Percentiles rank a stretch among this genome's conserved stretches.
Conservation (phyloP, 2,329 filamentous ascomycete genomes). For the Fusarium multiceps region DNA sequence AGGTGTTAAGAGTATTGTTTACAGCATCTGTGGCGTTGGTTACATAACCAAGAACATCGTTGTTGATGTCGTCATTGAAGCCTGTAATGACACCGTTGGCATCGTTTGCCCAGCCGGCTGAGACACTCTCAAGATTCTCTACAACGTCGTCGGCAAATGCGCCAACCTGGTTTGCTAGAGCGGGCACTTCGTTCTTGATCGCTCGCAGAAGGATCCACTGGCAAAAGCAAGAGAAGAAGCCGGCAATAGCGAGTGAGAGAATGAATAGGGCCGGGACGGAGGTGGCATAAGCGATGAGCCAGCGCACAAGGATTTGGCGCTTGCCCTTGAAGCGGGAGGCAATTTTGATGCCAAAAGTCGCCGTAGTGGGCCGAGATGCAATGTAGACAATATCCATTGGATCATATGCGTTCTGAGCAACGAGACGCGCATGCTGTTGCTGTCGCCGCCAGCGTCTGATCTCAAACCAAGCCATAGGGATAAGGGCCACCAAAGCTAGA, state of each 20-base stretch:
- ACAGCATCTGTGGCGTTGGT: conserved; percentile 83
- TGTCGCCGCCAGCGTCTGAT: conserved; percentile 80
- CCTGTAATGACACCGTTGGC: conserved; percentile 78
- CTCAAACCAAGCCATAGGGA: conserved; percentile 85
- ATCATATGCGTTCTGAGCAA: conserved; percentile 76
- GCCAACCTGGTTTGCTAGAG: conserved; percentile 78
- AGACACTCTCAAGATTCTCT: conserved; percentile 75
- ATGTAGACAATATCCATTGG: conserved; percentile 91
- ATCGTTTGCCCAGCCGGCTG: conserved; percentile 78
- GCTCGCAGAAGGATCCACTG: conserved; percentile 81
- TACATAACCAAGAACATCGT: conserved; percentile 88
- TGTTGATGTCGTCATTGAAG: conserved; percentile 82
- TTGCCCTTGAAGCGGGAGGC: conserved; percentile 73
- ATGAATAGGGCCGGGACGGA: conserved; percentile 87
- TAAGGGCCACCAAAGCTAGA: conserved; percentile 76
- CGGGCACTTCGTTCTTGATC: conserved; percentile 80
- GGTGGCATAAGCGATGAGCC: conserved; percentile 89
- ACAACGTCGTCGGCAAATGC: conserved; percentile 84
- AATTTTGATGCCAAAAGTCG: conserved; percentile 76
- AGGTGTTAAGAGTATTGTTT: conserved; percentile 85
- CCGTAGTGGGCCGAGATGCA: conserved; percentile 81
- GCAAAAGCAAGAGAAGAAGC: conserved; percentile 83
- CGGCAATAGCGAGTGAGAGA: conserved; percentile 82
- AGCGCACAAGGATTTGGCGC: conserved; percentile 79
- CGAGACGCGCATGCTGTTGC: conserved; percentile 74